A percentile compares a stretch with the other conserved stretches of the same genome.
These are phyloP conservation scores for Paraconiothyrium brasiliense DNA, from an alignment of 2,329 filamentous ascomycete genomes.

Conservation along the genomic window DNA sequence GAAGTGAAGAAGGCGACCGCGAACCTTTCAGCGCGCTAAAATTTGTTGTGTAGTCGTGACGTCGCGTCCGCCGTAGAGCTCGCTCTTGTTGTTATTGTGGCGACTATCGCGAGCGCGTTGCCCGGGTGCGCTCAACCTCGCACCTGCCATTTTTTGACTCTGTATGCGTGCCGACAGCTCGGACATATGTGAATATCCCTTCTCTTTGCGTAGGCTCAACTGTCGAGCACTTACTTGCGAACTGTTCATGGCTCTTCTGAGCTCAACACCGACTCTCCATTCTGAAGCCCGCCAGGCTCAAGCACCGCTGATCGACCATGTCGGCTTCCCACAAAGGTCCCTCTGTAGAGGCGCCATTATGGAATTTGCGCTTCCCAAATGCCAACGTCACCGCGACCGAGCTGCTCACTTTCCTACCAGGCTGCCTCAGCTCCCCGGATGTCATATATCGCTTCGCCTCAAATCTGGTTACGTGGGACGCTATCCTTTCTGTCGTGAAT, in stretches of 20 bases:
- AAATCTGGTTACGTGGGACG: slow-evolving; percentile 25
- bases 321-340: slow-evolving; percentile 2
- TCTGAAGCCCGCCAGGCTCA: too few relatives aligned
- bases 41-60: slow-evolving; percentile 7
- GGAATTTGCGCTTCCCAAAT: slow-evolving; percentile 27
- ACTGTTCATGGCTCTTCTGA: not conserved
- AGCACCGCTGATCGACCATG: not conserved
- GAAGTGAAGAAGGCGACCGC: not conserved
- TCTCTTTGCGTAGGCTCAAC: not conserved
- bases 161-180: not conserved
- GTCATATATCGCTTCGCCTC: slow-evolving; percentile 34
- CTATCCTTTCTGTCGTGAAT: slow-evolving; percentile 30
- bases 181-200: not conserved
- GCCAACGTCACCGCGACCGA: slow-evolving; percentile 36
- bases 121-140: not conserved
- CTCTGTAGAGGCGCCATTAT: slow-evolving; percentile 17
- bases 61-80: not conserved
- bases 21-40: not conserved
- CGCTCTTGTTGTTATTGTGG: slow-evolving; percentile 9
- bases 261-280: not conserved
- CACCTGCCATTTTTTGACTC: not conserved
- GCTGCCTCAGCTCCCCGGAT: slow-evolving; percentile 31
- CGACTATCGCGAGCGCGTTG: slow-evolving; percentile 10
- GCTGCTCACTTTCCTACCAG: slow-evolving; percentile 35
- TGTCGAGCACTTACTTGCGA: not conserved